Evolutionary conservation across 495 filamentous ascomycete genomes (phyloP).

Genomic region (Annulohypoxylon maeteangense): DNA sequence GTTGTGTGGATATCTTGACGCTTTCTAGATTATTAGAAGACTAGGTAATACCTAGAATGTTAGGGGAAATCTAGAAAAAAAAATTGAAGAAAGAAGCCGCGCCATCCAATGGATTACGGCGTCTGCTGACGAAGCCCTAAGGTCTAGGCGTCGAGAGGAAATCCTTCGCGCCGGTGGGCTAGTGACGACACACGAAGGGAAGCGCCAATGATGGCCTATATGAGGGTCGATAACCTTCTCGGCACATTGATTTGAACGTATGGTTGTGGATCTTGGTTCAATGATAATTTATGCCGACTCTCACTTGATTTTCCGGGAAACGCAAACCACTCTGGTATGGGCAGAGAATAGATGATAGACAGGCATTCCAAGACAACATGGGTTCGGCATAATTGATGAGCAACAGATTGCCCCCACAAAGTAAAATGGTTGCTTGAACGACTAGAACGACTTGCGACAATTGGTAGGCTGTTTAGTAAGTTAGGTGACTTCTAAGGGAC

Average conservation of each 20-base stretch:
- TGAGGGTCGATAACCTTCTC: background rate
- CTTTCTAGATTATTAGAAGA: background rate
- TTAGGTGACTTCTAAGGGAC: slow-evolving; percentile 11
- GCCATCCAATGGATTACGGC: slow-evolving; percentile 26
- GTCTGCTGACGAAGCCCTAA: slow-evolving; percentile 29
- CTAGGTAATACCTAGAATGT: background rate
- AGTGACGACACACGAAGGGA: slow-evolving; percentile 13
- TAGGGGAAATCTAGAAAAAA: slow-evolving; percentile 14
- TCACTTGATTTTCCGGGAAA: background rate
- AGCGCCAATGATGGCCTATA: background rate
- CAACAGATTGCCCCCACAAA: slow-evolving; percentile 3
- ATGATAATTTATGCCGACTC: slow-evolving; percentile 26
- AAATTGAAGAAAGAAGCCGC: slow-evolving; percentile 19
- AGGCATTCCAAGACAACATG: background rate
- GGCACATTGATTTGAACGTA: slow-evolving; percentile 4
- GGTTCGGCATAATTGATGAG: slow-evolving; percentile 17
- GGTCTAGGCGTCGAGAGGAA: background rate
- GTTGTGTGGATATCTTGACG: background rate
- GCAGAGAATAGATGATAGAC: background rate
- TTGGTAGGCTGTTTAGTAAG: background rate
- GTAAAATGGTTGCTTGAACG: slow-evolving; percentile 2
- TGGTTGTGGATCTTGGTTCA: slow-evolving; percentile 4
- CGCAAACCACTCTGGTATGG: background rate
- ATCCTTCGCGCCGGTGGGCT: background rate
- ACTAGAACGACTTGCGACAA: background rate